A percentile compares a stretch with the other conserved stretches of the same genome.
These are phyloP conservation scores for Wickerhamomyces bovis DNA, from an alignment of 805 yeast genomes.

Conservation along the genomic window DNA sequence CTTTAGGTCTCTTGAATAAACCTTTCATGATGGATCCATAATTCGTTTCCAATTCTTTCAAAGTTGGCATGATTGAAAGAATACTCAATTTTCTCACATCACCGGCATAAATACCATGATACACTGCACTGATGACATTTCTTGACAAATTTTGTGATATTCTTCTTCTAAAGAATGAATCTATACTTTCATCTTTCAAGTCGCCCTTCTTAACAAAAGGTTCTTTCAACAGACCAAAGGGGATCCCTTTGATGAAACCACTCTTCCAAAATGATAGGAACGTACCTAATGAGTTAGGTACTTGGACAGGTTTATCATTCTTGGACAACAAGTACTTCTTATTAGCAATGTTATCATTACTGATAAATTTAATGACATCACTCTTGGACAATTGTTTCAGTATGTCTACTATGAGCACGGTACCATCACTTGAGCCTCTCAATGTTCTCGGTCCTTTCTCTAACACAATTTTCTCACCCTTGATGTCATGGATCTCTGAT, in stretches of 20 bases:
- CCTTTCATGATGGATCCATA: slow-evolving; percentile 54
- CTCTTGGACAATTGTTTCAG: slow-evolving; percentile 39
- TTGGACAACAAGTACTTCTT: slow-evolving; percentile 56
- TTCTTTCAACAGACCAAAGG: slow-evolving; percentile 43
- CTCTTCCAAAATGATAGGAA: slow-evolving; percentile 31
- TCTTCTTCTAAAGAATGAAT: slow-evolving; percentile 58
- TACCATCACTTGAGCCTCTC: slow-evolving; percentile 77
- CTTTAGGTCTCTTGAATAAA: slow-evolving; percentile 24
- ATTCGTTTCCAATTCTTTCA: slow-evolving; percentile 52
- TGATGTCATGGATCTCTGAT: slow-evolving; percentile 36
- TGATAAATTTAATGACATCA: slow-evolving; percentile 53
- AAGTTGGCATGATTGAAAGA: slow-evolving; percentile 46
- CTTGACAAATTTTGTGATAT: slow-evolving; percentile 50
- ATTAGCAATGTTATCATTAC: slow-evolving; percentile 55
- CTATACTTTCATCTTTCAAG: slow-evolving; percentile 63
- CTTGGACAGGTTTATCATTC: slow-evolving; percentile 43
- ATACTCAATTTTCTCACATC: slow-evolving; percentile 65
- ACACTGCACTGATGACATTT: slow-evolving; percentile 70
- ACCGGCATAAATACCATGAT: slow-evolving; percentile 92
- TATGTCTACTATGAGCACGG: slow-evolving; percentile 59
- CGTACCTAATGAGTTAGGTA: slow-evolving; percentile 39
- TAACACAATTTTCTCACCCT: slow-evolving; percentile 28
- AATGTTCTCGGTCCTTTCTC: slow-evolving; percentile 93
- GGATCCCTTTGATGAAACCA: slow-evolving; percentile 40
- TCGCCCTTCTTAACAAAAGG: slow-evolving; percentile 33